These are phyloP conservation scores for Fusarium sp. DNA, from an alignment of 2,329 filamentous ascomycete species.

Conservation along the genomic window DNA sequence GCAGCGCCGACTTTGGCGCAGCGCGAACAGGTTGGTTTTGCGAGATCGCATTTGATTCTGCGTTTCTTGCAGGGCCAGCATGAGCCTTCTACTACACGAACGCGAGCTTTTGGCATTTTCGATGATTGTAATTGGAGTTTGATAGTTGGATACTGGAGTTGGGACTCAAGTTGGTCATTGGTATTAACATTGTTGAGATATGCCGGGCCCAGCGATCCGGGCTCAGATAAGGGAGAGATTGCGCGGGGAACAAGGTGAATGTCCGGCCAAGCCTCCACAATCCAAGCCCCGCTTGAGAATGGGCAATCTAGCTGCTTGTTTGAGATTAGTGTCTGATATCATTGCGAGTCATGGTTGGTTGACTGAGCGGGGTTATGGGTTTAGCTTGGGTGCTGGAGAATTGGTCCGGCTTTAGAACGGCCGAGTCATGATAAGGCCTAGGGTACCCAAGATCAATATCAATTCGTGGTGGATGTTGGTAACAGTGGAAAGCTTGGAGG, in stretches of 20 bases:
- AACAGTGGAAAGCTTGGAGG: background rate
- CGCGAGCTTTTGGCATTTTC: slow-evolving; percentile 11
- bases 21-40: slow-evolving; percentile 48
- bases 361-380: background rate
- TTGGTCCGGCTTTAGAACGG: background rate
- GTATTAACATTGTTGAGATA: background rate
- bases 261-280: background rate
- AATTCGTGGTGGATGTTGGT: no score
- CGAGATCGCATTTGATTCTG: slow-evolving; percentile 53
- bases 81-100: slow-evolving; percentile 46
- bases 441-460: background rate
- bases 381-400: background rate
- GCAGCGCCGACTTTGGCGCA: slow-evolving; percentile 43
- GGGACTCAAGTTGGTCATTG: background rate
- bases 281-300: slow-evolving; percentile 14
- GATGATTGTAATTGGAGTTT: background rate
- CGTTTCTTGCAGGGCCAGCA: slow-evolving; percentile 56
- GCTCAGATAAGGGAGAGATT: background rate
- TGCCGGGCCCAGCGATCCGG: background rate
- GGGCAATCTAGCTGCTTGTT: slow-evolving; percentile 37
- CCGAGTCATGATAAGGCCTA: background rate
- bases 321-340: background rate
- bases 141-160: no score
- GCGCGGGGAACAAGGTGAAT: slow-evolving; percentile 19
- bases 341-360: background rate